Percentiles rank a stretch among this genome's conserved stretches.
These are phyloP conservation scores for Acer yangbiense DNA, from an alignment of 345 rosid genomes.

Conservation along the genomic window DNA sequence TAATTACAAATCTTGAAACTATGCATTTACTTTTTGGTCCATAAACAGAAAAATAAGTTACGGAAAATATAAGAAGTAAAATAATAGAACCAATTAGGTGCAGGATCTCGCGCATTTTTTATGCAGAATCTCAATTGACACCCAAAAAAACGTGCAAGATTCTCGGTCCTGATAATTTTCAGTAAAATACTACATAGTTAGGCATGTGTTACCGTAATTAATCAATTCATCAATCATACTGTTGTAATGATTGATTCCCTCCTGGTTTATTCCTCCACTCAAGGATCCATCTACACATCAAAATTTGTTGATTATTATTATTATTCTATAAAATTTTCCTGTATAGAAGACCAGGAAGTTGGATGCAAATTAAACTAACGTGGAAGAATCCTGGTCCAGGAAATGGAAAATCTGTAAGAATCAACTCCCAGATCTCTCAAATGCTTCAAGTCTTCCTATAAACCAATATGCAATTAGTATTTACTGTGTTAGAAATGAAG, in stretches of 20 bases:
- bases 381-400: slow-evolving; percentile 57
- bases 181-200: neutral
- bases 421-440: slow-evolving; percentile 39
- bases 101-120: too few species aligned
- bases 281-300: slow-evolving; percentile 37
- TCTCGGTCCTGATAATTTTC: too few species aligned
- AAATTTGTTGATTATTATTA: neutral
- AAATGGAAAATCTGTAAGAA: slow-evolving; percentile 48
- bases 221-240: slow-evolving; percentile 45
- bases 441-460: slow-evolving; percentile 37
- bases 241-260: slow-evolving; percentile 58
- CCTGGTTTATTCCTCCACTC: slow-evolving; percentile 50
- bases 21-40: neutral
- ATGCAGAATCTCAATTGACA: too few species aligned
- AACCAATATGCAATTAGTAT: neutral
- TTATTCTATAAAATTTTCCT: neutral
- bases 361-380: slow-evolving; percentile 19
- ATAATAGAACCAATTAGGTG: too few species aligned
- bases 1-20: neutral
- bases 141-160: too few species aligned
- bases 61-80: too few species aligned
- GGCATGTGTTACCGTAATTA: slow-evolving; percentile 12
- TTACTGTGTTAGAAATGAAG: neutral
- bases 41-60: too few species aligned
- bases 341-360: neutral